These are phyloP conservation scores for Sherardia arvensis DNA, from an alignment of 257 asterid genomes.

Conservation along the genomic window DNA sequence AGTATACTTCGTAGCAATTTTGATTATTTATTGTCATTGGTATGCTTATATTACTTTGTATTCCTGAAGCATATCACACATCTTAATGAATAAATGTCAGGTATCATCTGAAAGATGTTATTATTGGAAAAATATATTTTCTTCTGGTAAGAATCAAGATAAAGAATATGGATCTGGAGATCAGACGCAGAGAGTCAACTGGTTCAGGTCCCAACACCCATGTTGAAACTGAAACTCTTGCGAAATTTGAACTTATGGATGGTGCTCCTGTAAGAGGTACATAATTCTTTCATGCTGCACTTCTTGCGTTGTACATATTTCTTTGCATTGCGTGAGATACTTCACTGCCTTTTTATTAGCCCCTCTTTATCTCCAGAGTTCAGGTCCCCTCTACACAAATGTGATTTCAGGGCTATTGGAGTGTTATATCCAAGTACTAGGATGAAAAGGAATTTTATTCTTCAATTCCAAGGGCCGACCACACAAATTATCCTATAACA, in stretches of 20 bases:
- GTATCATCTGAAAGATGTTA: conserved; percentile 96
- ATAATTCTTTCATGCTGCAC: neutral
- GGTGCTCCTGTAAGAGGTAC: conserved; percentile 99
- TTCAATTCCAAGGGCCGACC: too few species aligned
- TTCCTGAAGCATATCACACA: conserved; percentile 12
- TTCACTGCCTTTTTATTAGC: neutral
- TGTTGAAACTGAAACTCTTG: conserved; percentile 97
- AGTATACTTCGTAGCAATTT: neutral
- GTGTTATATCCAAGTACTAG: neutral
- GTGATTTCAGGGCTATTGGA: too few species aligned
- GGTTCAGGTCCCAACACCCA: conserved; percentile 95
- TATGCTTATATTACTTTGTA: neutral
- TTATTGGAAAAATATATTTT: conserved; percentile 86
- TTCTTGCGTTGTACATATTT: too few species aligned
- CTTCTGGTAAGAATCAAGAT: conserved; percentile 95
- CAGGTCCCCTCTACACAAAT: too few species aligned
- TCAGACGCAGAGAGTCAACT: conserved; percentile 92
- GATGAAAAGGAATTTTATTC: neutral
- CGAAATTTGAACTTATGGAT: conserved; percentile 97
- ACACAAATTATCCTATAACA: too few species aligned
- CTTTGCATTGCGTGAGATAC: neutral
- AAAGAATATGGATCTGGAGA: conserved; percentile 97
- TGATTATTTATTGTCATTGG: neutral
- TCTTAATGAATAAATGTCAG: conserved; percentile 31
- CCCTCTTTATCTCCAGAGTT: neutral